Conservation (phyloP, 352 stramenopile species). For the Phytophthora vignae region DNA sequence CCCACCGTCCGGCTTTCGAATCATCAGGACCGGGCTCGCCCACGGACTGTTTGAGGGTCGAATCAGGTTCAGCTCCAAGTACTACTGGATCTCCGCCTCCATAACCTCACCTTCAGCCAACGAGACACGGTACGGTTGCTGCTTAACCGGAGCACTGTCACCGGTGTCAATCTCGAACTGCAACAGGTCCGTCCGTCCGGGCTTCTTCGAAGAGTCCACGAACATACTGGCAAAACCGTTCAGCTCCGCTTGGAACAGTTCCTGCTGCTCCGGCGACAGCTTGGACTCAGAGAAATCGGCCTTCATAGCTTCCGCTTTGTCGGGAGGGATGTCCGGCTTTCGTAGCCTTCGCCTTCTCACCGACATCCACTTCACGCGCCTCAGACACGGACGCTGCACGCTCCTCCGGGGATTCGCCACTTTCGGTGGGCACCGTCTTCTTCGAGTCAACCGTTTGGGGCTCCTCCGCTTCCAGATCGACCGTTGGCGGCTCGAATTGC, state of each 20-base stretch:
- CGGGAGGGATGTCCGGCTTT: no score
- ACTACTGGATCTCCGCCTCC: conserved; percentile 13
- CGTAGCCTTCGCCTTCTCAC: no score
- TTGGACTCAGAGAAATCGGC: no score
- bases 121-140: conserved; percentile 14
- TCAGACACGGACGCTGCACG: no score
- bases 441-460: neutral
- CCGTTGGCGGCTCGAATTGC: neutral
- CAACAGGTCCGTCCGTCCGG: no score
- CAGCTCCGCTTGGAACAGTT: no score
- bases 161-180: conserved; percentile 1
- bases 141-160: conserved; percentile 6
- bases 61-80: conserved; percentile 6
- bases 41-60: conserved; percentile 7
- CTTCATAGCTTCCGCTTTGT: no score
- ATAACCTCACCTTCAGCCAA: conserved; percentile 15
- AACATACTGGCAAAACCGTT: no score
- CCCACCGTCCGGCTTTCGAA: neutral
- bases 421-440: neutral
- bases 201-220: no score
- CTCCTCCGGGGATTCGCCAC: no score
- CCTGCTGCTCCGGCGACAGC: no score
- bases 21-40: conserved; percentile 12
- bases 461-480: neutral
- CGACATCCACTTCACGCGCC: no score